Percentiles rank a stretch among this genome's conserved stretches.
These are phyloP conservation scores for Conticribra weissflogii DNA, from an alignment of 108 stramenopile genomes.

Conservation along the genomic window DNA sequence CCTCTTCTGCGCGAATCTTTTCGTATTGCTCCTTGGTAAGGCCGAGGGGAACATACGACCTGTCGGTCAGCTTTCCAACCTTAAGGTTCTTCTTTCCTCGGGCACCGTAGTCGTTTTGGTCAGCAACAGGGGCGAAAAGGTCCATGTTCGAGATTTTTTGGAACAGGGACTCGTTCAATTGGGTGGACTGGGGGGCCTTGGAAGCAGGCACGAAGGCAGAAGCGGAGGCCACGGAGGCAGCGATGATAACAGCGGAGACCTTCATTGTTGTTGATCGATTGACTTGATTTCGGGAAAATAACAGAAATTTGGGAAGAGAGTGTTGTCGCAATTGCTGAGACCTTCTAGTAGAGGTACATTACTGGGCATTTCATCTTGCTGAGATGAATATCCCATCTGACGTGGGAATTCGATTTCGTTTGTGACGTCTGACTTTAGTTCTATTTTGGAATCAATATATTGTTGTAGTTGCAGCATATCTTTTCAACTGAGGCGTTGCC, in stretches of 20 bases:
- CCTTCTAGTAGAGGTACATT: no score
- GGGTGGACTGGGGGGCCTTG: constrained; percentile 33
- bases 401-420: no score
- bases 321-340: no score
- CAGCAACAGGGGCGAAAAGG: constrained; percentile 63
- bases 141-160: constrained; percentile 72
- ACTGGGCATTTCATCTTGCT: no score
- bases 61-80: constrained; percentile 57
- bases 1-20: constrained; percentile 61
- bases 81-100: constrained; percentile 74
- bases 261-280: constrained; percentile 59
- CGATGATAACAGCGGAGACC: constrained; percentile 59
- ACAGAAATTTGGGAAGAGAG: no score
- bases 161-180: constrained; percentile 54
- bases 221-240: constrained; percentile 70
- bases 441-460: no score
- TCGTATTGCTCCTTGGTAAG: constrained; percentile 74
- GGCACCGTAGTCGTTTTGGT: constrained; percentile 82
- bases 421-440: no score
- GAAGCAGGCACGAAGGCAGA: constrained; percentile 76
- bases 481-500: no score
- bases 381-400: no score
- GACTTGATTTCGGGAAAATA: no score
- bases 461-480: no score
- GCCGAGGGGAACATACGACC: constrained; percentile 78